Evolutionary conservation across 108 stramenopile species (phyloP).

Genomic region (Fragilaria radians): DNA sequence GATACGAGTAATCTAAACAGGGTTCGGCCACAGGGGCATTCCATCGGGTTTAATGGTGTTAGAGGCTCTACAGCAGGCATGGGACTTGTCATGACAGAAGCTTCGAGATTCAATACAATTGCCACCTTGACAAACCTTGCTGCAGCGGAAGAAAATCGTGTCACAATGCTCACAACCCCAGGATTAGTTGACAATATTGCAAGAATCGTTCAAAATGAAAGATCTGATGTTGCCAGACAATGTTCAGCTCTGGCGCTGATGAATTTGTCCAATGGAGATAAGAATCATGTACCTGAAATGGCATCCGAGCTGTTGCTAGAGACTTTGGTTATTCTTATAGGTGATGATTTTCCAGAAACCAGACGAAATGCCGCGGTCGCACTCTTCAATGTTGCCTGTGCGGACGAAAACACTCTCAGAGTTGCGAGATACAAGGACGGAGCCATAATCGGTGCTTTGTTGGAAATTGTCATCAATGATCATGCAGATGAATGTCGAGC

Average conservation of each 20-base stretch:
- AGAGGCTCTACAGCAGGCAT: not conserved
- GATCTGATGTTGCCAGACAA: constrained; percentile 41
- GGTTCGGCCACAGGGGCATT: constrained; percentile 23
- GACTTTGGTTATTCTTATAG: constrained; percentile 34
- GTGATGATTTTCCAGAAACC: constrained; percentile 40
- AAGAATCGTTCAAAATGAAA: constrained; percentile 37
- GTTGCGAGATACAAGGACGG: constrained; percentile 35
- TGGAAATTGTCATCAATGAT: constrained; percentile 29
- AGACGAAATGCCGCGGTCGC: constrained; percentile 40
- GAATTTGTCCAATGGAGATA: constrained; percentile 47
- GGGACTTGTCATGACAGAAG: constrained; percentile 44
- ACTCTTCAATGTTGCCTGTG: constrained; percentile 45
- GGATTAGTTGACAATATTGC: constrained; percentile 38
- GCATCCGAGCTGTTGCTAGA: constrained; percentile 39
- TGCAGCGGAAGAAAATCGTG: constrained; percentile 39
- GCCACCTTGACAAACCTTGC: constrained; percentile 47
- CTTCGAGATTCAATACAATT: constrained; percentile 41
- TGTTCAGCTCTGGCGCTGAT: constrained; percentile 46
- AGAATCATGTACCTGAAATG: constrained; percentile 47
- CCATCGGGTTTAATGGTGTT: constrained; percentile 1
- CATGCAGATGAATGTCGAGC: constrained; percentile 43
- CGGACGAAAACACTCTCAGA: constrained; percentile 39
- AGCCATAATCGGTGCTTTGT: constrained; percentile 30
- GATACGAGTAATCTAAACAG: constrained; percentile 43
- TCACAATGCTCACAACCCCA: constrained; percentile 30